Evolutionary conservation across 148 eudicot species (phyloP).

Genomic region (Amaranthus palmeri): DNA sequence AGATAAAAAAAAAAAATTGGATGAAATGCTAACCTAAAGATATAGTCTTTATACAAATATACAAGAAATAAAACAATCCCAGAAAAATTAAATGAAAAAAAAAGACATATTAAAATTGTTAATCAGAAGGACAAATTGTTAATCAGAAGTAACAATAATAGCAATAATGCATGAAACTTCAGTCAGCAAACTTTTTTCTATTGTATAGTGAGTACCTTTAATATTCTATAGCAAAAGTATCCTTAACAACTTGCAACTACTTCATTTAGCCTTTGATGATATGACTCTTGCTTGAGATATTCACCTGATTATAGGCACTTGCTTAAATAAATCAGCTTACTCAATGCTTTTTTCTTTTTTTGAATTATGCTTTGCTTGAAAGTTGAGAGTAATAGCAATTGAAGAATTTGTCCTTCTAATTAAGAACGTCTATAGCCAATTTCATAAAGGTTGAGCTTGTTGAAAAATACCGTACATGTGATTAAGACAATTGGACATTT

Average conservation of each 20-base stretch:
- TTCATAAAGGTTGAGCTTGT: too few relatives aligned
- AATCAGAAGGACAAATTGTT: too few relatives aligned
- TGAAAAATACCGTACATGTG: too few relatives aligned
- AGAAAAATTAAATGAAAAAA: conserved; percentile 3
- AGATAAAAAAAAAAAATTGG: background rate
- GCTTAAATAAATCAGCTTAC: conserved; percentile 37
- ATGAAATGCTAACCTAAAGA: conserved; percentile 5
- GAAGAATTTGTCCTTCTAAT: background rate
- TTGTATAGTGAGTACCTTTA: conserved; percentile 8
- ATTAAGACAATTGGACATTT: too few relatives aligned
- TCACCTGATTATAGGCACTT: conserved; percentile 8
- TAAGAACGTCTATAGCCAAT: background rate
- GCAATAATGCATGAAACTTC: conserved; percentile 6
- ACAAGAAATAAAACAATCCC: background rate
- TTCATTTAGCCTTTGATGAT: conserved; percentile 24
- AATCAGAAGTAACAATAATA: too few relatives aligned
- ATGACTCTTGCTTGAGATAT: conserved; percentile 32
- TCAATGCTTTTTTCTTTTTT: conserved; percentile 42
- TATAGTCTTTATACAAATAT: background rate
- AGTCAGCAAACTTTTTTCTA: background rate
- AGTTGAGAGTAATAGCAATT: conserved; percentile 21
- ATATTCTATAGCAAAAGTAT: background rate
- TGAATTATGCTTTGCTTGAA: too few relatives aligned
- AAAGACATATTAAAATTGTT: too few relatives aligned
- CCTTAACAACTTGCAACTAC: conserved; percentile 7